Evolutionary conservation across 2,329 filamentous ascomycete genomes (phyloP), one percentile per base, ranked within the genome.

Genomic region (Hypoxylon sp.): DNA sequence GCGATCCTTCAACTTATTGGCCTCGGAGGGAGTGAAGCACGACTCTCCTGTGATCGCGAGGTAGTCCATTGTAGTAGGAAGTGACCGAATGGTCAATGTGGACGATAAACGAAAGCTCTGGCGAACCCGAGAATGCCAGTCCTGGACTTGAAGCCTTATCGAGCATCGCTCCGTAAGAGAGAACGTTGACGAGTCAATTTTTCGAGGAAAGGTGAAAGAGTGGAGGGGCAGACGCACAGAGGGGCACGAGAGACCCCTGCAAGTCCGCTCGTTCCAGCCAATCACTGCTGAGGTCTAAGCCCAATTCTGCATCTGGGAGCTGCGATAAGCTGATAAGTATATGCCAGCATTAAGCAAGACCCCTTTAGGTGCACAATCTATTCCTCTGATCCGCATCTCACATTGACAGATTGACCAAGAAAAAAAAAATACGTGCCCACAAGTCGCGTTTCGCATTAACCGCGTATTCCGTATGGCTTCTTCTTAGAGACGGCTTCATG

Each of bases 21-120:
- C 74, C 69, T 79, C 77, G 51, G 76, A 74, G 47, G 72, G 66
- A 57, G 77, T 78, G 74, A 82, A 85, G 73, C 84, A 85, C 27
- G 81, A 71, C 49, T 72, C 72, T 53, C 74, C 74, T 17, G 71
- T 60, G 37, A 77, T 67, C 29, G 65, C 56, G 38, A 70, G 57
- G 46, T 67, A 69, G 43, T 65, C 64, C 68, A 70, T 70, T 23
- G 42, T 60, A 58, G 53, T 45, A 20, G 37, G 15, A 31, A 26
- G 24, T 29, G 45, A 56, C 52, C 45, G 24, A 27, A 48, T 46
- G 41, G 56, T 37, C 53, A 2, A 17, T 20, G 6, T 21, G 41
- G 26, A 54, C 33, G 35, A 20, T 35, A 43, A 24, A 33, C 40
- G 27, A 27, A 52, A 29, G 46, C 47, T 51, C 47, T 42, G 33